Conservation (phyloP, 805 yeast species). For the Candida golubevii region DNA sequence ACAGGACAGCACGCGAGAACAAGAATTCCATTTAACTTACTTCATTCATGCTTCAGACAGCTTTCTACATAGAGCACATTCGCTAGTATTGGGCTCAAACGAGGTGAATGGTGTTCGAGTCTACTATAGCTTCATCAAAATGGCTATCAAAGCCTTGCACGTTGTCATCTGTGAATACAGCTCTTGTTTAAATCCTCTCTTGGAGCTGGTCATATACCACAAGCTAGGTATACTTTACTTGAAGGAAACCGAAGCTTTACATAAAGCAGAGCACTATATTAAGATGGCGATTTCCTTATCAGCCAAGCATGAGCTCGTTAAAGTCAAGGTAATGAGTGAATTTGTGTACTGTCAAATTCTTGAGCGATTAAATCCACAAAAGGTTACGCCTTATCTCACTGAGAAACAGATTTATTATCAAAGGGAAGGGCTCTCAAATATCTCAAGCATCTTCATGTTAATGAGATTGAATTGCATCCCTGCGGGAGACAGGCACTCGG, state of each 20-base stretch:
- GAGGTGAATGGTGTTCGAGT: conserved; percentile 9
- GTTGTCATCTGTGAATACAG: conserved; percentile 28
- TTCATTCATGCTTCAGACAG: conserved; percentile 10
- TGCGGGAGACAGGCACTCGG: neutral
- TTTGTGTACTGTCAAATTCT: conserved; percentile 36
- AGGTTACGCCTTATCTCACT: conserved; percentile 4
- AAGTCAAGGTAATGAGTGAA: conserved; percentile 28
- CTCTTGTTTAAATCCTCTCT: conserved; percentile 23
- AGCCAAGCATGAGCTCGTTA: conserved; percentile 20
- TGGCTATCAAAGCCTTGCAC: conserved; percentile 13
- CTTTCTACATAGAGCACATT: conserved; percentile 12
- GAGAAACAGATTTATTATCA: conserved; percentile 7
- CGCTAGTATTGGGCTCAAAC: conserved; percentile 12
- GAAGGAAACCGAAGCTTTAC: conserved; percentile 38
- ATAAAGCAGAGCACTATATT: conserved; percentile 38
- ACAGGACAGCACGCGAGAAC: neutral
- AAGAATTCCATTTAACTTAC: conserved; percentile 8
- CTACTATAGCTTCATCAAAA: conserved; percentile 11
- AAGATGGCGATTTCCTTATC: conserved; percentile 29
- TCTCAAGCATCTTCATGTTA: conserved; percentile 27
- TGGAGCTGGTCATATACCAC: conserved; percentile 31
- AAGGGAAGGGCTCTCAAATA: conserved; percentile 10
- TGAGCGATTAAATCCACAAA: conserved; percentile 15
- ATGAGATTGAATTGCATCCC: conserved; percentile 22
- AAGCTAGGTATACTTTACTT: conserved; percentile 35